Evolutionary conservation across 768 basidiomycete species (phyloP), one percentile per base, ranked within the genome.

Genomic region (Tulasnella calospora): DNA sequence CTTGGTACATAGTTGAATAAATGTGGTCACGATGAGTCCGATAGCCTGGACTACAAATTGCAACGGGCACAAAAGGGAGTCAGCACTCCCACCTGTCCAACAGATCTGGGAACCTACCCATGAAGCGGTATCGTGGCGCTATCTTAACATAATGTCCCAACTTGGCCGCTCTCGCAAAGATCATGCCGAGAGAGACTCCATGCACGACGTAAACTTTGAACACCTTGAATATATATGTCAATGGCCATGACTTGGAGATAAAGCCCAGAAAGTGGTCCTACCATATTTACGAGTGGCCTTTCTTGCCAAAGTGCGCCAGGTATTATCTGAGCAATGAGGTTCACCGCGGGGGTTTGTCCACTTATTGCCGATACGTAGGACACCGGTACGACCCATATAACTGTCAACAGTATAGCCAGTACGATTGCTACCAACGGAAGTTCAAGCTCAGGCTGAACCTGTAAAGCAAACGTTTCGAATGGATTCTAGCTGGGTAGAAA

Each of bases 361-460:
- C 87, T 87, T 80, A 86, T 82, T 1, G 87, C 88, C 75, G 82
- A 87, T 70, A 88, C 83, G 81, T 86, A 87, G 0, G 86, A 85
- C 0, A 84, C 83, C 0, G 88, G 88, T 0, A 88, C 69, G 67
- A 86, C 78, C 76, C 87, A 88, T 38, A 87, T 78, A 40, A 83
- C 79, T 0, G 85, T 83, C 2, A 88, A 44, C 3, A 84, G 13
- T 12, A 87, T 71, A 0, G 85, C 78, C 7, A 88, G 33, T 27
- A 86, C 8, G 23, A 87, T n/a, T 5, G 82, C 0, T 83, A 82
- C 84, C 86, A 88, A 8, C 86, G 84, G 0, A 87, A 87, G 36
- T 97, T 87, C 51, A 88, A 87, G 1, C 94, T 95, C 0, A 84
- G 89, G 78, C 82, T 86, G 15, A 83, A 81, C 85, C 86, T 76